Percentiles rank a stretch among this genome's conserved stretches.
phyloP scores from a whole-genome alignment of 1,284 basidiomycete species.

The Moesziomyces antarcticus region DNA sequence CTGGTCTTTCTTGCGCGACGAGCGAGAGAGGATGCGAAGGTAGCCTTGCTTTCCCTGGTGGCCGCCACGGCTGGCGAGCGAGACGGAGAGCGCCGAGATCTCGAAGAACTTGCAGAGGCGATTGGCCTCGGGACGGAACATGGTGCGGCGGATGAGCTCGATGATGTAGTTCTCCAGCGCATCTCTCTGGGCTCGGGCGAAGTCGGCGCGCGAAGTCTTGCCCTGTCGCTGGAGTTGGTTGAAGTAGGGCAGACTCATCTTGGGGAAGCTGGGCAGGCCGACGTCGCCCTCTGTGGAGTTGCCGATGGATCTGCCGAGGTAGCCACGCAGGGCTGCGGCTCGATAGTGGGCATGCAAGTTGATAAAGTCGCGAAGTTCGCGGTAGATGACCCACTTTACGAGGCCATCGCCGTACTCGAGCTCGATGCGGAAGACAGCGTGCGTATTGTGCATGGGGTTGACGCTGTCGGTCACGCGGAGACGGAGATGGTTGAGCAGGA shows the following conservation, averaged over 20 bases:
- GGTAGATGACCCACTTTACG: constrained; percentile 90
- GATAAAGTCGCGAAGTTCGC: constrained; percentile 91
- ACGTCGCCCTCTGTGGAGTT: constrained; percentile 69
- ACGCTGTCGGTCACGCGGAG: constrained; percentile 86
- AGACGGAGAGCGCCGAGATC: constrained; percentile 86
- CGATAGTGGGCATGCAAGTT: constrained; percentile 91
- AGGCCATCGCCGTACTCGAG: constrained; percentile 97
- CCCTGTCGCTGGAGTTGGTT: constrained; percentile 73
- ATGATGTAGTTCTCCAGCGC: constrained; percentile 89
- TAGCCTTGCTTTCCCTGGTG: constrained; percentile 84
- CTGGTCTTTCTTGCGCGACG: constrained; percentile 71
- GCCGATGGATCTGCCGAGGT: constrained; percentile 53
- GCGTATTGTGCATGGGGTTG: constrained; percentile 80
- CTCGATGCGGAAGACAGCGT: constrained; percentile 89
- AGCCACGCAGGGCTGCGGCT: constrained; percentile 72
- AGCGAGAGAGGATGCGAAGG: constrained; percentile 72
- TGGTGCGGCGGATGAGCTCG: constrained; percentile 80
- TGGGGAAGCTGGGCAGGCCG: constrained; percentile 90
- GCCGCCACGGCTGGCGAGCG: constrained; percentile 84
- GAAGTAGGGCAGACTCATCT: constrained; percentile 85
- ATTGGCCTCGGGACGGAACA: constrained; percentile 95
- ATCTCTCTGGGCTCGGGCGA: constrained; percentile 82
- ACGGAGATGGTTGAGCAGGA: constrained; percentile 85
- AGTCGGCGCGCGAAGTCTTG: constrained; percentile 73
- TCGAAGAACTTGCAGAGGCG: constrained; percentile 94